Conservation (phyloP, 2,329 filamentous ascomycete genomes). For the Exophiala oligosperma region DNA sequence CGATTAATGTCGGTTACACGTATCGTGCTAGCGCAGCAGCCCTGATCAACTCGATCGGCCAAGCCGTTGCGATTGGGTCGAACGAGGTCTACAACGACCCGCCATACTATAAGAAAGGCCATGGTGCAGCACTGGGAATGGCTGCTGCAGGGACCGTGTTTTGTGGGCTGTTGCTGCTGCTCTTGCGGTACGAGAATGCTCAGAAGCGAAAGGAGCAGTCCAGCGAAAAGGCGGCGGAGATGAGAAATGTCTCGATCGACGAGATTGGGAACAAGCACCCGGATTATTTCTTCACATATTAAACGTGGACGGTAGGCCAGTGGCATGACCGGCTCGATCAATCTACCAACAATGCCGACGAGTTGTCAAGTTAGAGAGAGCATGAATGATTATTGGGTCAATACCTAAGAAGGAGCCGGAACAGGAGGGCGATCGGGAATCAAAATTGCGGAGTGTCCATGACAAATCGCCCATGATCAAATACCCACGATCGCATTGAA, state of each 20-base stretch:
- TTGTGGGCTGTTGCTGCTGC: neutral
- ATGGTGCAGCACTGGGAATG: slow-evolving; percentile 7
- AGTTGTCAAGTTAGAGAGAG: too few species aligned
- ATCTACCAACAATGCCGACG: too few species aligned
- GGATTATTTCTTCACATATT: slow-evolving; percentile 8
- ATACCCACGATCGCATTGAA: too few species aligned
- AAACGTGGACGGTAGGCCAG: neutral
- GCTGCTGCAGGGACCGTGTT: neutral
- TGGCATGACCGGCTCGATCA: too few species aligned
- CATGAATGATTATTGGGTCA: too few species aligned
- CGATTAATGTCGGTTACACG: slow-evolving; percentile 20
- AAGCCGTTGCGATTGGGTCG: slow-evolving; percentile 12
- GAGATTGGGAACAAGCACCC: slow-evolving; percentile 15
- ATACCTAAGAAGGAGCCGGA: too few species aligned
- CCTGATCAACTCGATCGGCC: slow-evolving; percentile 15
- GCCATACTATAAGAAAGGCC: slow-evolving; percentile 16
- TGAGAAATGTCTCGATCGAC: slow-evolving; percentile 10
- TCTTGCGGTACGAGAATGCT: slow-evolving; percentile 11
- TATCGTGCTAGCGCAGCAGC: slow-evolving; percentile 17
- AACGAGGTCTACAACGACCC: slow-evolving; percentile 21
- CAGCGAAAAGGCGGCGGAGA: neutral
- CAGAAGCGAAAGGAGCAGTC: slow-evolving; percentile 7
- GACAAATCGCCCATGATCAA: too few species aligned
- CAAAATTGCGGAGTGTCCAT: too few species aligned
- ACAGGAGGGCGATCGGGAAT: too few species aligned